Base-by-base conservation (phyloP, 768 basidiomycete genomes). In the Suillus subluteus region DNA sequence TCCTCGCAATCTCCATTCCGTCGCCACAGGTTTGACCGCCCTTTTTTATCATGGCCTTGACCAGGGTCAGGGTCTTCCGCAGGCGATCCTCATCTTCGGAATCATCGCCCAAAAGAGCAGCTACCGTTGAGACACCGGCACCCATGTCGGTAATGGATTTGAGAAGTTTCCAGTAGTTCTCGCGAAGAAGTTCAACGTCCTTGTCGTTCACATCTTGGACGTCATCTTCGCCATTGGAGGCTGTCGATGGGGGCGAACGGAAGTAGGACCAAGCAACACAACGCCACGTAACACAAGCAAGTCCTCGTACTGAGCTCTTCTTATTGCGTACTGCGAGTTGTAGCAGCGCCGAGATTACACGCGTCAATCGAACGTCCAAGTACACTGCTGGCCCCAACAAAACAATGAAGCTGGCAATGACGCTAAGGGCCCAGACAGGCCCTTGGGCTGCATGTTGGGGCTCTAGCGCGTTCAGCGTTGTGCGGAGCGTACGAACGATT, bases 401-500 rank as follows among this genome's bases (percentile, higher is more conserved):
- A 46, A 89, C 86, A 56, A 91, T 81, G 62, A 94, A 78, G 67
- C 83, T 82, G 0, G 89, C 87, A 2, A 93, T 78, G 40, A 92
- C 88, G 66, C 84, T 85, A 63, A 92, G 79, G 6, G 85, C 88
- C 93, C 93, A 94, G 1, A 90, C 87, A 11, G 93, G 91, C 1
- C 91, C 91, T 71, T 92, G 89, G 1, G 91, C 90, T 9, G 84
- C 84, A 67, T 89, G 84, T 7, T 77, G 74, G 2, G 88, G 88
- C 7, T 90, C 88, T 4, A 79, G 75, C 1, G 84, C 80, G 18
- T 76, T 76, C 56, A 94, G 78, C 1, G 89, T 90, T 1, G 86
- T 86, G 35, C 90, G 86, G 6, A 94, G 81, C 1, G 90, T 90
- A 61, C 89, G 87, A 44, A 88, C 74, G 66, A 93, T 89, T 4